Evolutionary conservation across 2,329 filamentous ascomycete genomes (phyloP).

Genomic region (Trichoderma lentiforme): DNA sequence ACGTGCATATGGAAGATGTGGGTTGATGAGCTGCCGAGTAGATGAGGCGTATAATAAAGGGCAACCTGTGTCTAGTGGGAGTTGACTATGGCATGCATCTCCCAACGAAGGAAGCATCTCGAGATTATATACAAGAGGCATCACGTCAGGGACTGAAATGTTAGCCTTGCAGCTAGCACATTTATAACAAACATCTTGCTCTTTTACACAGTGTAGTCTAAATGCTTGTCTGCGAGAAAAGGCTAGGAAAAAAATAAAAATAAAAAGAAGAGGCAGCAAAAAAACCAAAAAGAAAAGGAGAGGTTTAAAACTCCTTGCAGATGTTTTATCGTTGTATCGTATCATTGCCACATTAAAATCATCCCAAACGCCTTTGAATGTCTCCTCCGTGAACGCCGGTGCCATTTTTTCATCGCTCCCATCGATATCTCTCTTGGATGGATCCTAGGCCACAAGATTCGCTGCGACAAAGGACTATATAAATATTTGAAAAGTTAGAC

Average conservation of each 20-base stretch:
- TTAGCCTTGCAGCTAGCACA: neutral
- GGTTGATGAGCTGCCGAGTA: neutral
- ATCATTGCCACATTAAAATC: neutral
- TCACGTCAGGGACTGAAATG: neutral
- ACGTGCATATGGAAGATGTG: neutral
- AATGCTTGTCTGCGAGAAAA: constrained; percentile 25
- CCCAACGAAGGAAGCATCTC: neutral
- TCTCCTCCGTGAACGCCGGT: neutral
- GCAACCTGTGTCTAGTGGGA: neutral
- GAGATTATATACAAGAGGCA: neutral
- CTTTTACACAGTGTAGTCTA: neutral
- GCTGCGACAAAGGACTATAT: constrained; percentile 54
- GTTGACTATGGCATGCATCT: neutral
- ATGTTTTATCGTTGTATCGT: neutral
- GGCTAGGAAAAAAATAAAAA: constrained; percentile 33
- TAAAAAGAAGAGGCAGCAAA: neutral
- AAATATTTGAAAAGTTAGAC: constrained; percentile 7
- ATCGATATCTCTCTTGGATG: neutral
- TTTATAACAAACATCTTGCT: neutral
- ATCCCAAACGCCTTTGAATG: constrained; percentile 9
- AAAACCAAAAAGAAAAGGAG: neutral
- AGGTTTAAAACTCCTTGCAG: neutral
- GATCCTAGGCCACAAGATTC: constrained; percentile 42
- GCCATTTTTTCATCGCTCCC: neutral
- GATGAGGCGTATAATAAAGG: neutral